phyloP scores from a whole-genome alignment of 148 eudicot genomes.

The Bassia scoparia region DNA sequence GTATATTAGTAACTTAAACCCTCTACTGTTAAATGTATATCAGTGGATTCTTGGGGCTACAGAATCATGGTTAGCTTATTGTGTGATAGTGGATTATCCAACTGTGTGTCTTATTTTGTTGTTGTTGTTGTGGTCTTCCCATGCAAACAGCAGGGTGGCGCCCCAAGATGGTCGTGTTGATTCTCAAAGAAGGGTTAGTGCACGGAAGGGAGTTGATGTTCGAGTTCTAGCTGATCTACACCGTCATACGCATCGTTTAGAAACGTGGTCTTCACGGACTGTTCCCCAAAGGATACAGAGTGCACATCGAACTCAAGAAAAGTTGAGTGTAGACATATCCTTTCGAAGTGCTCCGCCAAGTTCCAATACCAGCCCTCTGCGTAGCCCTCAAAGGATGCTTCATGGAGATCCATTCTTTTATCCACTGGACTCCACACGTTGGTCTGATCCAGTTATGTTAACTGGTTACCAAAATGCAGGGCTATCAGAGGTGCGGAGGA shows the following conservation, averaged over 20 bases:
- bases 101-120: neutral
- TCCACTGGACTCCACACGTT: slow-evolving; percentile 35
- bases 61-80: neutral
- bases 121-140: neutral
- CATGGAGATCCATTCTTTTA: slow-evolving; percentile 36
- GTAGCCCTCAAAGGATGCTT: slow-evolving; percentile 48
- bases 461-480: slow-evolving; percentile 29
- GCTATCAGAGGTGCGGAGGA: slow-evolving; percentile 28
- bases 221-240: slow-evolving; percentile 25
- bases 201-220: slow-evolving; percentile 18
- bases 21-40: neutral
- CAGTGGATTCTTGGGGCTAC: neutral
- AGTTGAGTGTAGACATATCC: slow-evolving; percentile 29
- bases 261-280: slow-evolving; percentile 35
- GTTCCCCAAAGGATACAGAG: slow-evolving; percentile 21
- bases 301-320: slow-evolving; percentile 24
- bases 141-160: slow-evolving; percentile 18
- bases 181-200: slow-evolving; percentile 31
- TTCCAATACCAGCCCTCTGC: slow-evolving; percentile 49
- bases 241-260: slow-evolving; percentile 31
- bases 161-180: slow-evolving; percentile 34
- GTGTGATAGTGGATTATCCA: neutral
- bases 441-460: slow-evolving; percentile 51
- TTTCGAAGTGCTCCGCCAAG: slow-evolving; percentile 56
- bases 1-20: neutral